Percentiles rank a stretch among this genome's conserved stretches.
These are phyloP conservation scores for Datura wrightii DNA, from an alignment of 257 asterid species.

Conservation along the genomic window DNA sequence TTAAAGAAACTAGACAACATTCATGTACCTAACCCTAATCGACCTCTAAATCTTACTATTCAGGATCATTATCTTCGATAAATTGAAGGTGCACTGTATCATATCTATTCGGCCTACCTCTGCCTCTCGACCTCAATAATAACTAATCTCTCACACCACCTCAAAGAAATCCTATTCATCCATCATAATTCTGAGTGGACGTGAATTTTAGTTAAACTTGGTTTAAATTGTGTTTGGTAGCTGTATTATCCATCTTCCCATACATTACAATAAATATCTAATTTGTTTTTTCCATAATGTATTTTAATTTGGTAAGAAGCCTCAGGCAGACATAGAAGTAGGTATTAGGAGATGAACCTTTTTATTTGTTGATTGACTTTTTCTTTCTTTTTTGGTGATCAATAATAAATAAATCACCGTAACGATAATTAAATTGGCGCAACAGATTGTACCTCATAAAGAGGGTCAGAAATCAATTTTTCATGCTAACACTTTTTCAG, in stretches of 20 bases:
- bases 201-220: not conserved
- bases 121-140: too few species aligned
- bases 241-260: not conserved
- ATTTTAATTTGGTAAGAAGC: constrained; percentile 8
- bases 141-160: too few species aligned
- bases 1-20: too few species aligned
- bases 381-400: not conserved
- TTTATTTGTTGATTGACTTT: not conserved
- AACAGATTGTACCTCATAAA: not conserved
- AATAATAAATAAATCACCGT: not conserved
- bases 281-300: not conserved
- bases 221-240: not conserved
- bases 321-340: not conserved
- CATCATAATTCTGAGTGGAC: not conserved
- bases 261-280: not conserved
- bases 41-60: too few species aligned
- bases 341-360: not conserved
- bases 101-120: too few species aligned
- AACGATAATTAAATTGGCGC: not conserved
- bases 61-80: too few species aligned
- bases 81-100: too few species aligned
- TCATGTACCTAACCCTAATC: too few species aligned
- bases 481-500: fast-evolving
- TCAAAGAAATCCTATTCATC: not conserved
- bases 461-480: too few species aligned